Evolutionary conservation across 2,329 filamentous ascomycete species (phyloP).

Genomic region (Aquanectria penicillioides): DNA sequence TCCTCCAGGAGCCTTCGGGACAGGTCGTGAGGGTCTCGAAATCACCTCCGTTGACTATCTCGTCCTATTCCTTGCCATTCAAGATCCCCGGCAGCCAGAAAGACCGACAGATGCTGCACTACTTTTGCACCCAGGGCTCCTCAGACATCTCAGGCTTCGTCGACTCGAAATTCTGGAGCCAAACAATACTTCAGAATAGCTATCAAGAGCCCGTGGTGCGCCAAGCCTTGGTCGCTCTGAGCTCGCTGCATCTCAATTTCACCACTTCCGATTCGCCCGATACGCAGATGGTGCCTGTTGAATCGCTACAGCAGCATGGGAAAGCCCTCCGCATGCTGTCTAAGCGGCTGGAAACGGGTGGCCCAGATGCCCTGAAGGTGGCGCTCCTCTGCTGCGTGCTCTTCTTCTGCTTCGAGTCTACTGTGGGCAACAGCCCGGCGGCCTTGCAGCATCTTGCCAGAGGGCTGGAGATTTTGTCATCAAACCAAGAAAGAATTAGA

Average conservation of each 20-base stretch:
- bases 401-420: conserved; percentile 20
- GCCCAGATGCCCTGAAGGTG: neutral
- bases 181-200: conserved; percentile 15
- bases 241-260: conserved; percentile 12
- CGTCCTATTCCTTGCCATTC: conserved; percentile 15
- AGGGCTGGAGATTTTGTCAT: conserved; percentile 4
- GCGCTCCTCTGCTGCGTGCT: conserved; percentile 16
- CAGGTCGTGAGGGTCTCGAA: neutral
- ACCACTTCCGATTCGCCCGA: neutral
- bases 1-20: neutral
- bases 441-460: conserved; percentile 10
- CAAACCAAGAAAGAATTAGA: neutral
- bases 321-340: conserved; percentile 11
- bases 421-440: conserved; percentile 2
- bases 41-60: conserved; percentile 3
- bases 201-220: conserved; percentile 16
- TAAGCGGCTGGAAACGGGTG: neutral
- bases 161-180: conserved; percentile 15
- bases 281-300: neutral
- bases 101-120: conserved; percentile 20
- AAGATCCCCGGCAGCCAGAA: conserved; percentile 18
- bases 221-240: conserved; percentile 15
- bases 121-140: conserved; percentile 17
- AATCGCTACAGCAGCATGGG: conserved; percentile 4
- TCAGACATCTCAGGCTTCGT: conserved; percentile 17